Evolutionary conservation across 176 grass and related monocot genomes (phyloP), one percentile per base, ranked within the genome.

Genomic region (Typha latifolia): DNA sequence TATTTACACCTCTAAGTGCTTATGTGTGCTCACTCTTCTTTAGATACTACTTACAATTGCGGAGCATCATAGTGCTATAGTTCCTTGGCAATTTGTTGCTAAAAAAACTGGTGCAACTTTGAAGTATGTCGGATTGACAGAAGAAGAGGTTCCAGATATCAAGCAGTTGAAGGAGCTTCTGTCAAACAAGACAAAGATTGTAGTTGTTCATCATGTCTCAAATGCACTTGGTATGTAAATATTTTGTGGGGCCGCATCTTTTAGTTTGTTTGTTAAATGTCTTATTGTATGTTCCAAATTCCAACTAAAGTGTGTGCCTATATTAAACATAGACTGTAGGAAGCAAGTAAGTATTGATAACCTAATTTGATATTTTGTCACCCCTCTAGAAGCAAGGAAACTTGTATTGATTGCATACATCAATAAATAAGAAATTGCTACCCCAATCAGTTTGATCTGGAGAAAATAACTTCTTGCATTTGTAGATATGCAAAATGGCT

Each of bases 41-140:
- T 78, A 90, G 88, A 84, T 97, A 75, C 21, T 97, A 51, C 79
- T 97, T 66, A 97, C 94, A 32, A 69, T 90, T 72, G 85, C 89
- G 0, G 88, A 97, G 68, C 89, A 92, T 88, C 88, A 92, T 76
- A 97, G 94, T 57, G 81, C 89, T 49, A 97, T 90, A 26, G 85
- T 92, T 66, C 88, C 93, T 51, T 92, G 88, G 93, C 88, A 97
- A 97, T 64, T 87, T 78, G 79, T 92, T 64, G 69, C 82, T 55
- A 72, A 92, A 73, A 97, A 83, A 81, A 87, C 85, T 55, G 85
- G 93, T 48, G 83, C 88, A 59, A 77, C 69, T 49, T 73, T 97
- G 75, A 91, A 89, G 72, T 97, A 89, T 97, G 93, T 97, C 75
- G 76, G 70, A 5, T 61, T 97, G 80, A 89, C 89, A 72, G 90